Percentiles rank a stretch among this genome's conserved stretches.
Evolutionary conservation across 2,329 filamentous ascomycete species (phyloP).

Genomic region (Colletotrichum scovillei): DNA sequence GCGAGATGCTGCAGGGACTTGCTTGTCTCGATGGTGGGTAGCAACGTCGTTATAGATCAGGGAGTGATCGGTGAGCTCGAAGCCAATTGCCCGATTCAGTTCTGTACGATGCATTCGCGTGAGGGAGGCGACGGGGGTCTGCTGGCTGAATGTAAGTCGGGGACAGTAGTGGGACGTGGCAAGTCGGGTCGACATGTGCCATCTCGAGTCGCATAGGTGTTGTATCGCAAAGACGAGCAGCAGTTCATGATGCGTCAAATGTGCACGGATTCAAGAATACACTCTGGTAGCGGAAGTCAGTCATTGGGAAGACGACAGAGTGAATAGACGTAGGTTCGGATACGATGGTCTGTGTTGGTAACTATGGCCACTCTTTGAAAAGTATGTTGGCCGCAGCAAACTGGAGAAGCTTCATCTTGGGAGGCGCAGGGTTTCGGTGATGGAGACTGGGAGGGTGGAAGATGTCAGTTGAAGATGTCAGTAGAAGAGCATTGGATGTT

Average conservation of each 20-base stretch:
- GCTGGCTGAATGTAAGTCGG: background rate
- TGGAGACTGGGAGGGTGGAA: background rate
- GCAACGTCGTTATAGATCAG: background rate
- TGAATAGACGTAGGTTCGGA: background rate
- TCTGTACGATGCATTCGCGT: background rate
- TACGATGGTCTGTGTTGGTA: background rate
- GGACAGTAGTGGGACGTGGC: background rate
- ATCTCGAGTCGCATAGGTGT: conserved; percentile 5
- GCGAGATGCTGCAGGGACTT: conserved; percentile 8
- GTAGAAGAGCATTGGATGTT: background rate
- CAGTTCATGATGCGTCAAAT: background rate
- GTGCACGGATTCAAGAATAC: background rate
- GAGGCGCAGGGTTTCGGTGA: conserved; percentile 30
- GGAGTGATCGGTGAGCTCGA: background rate
- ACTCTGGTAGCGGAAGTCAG: background rate
- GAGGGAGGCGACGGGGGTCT: background rate
- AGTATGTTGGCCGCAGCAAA: too few species aligned
- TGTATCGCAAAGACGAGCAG: conserved; percentile 3
- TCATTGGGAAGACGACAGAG: background rate
- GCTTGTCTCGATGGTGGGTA: background rate
- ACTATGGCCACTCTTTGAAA: background rate
- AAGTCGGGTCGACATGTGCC: conserved; percentile 18
- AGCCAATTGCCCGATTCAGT: background rate
- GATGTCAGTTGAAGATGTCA: too few species aligned
- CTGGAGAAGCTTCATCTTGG: background rate